Evolutionary conservation across 306 rosid species (phyloP).

Genomic region (Medicago lupulina): DNA sequence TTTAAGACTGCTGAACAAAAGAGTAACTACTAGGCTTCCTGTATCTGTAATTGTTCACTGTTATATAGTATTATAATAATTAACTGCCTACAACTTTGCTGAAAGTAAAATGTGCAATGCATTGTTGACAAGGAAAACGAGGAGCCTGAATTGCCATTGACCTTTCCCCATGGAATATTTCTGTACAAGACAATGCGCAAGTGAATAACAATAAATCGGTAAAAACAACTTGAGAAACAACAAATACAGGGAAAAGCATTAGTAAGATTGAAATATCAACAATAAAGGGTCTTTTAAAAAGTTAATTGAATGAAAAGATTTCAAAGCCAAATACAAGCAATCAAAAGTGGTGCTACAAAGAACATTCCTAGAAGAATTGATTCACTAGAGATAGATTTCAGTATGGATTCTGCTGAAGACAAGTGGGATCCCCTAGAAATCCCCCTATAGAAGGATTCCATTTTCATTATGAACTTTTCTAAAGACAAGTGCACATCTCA

Average conservation of each 20-base stretch:
- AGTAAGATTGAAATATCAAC: conserved; percentile 25
- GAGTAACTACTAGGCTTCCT: neutral
- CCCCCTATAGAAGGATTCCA: neutral
- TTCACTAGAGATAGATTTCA: neutral
- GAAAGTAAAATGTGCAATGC: conserved; percentile 23
- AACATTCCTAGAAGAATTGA: neutral
- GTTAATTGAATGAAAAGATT: neutral
- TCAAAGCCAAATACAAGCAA: neutral
- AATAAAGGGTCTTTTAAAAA: neutral
- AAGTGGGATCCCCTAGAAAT: neutral
- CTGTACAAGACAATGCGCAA: conserved; percentile 28
- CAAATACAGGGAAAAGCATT: neutral
- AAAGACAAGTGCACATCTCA: neutral
- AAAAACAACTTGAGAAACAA: neutral
- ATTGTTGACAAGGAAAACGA: conserved; percentile 33
- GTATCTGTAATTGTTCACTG: neutral
- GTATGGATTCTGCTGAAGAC: neutral
- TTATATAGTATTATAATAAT: conserved; percentile 24
- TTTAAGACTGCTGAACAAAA: neutral
- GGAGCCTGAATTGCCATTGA: conserved; percentile 25
- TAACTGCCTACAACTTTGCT: conserved; percentile 17
- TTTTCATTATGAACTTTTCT: neutral
- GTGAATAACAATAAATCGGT: neutral
- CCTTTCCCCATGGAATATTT: conserved; percentile 21
- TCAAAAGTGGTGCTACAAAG: neutral